Percentiles rank a stretch among this genome's conserved stretches.
Conservation (phyloP, 306 rosid genomes). For the Ochetophila trinervis region DNA sequence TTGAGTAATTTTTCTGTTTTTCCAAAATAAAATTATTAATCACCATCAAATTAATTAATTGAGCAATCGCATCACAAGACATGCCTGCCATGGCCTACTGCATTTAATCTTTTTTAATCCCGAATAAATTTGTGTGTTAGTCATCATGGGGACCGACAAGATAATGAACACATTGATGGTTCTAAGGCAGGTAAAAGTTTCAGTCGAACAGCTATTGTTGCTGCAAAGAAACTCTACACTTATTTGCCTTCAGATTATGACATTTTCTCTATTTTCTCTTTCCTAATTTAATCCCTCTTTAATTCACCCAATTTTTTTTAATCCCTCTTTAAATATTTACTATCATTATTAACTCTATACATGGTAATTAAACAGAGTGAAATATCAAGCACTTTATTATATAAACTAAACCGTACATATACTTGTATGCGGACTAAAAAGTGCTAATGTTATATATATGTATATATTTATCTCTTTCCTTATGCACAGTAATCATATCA, state of each 20-base stretch:
- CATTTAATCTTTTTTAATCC: constrained; percentile 22
- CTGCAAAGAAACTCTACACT: constrained; percentile 24
- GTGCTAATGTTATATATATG: too few relatives aligned
- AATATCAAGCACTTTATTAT: too few relatives aligned
- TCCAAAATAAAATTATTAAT: neutral
- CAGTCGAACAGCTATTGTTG: constrained; percentile 44
- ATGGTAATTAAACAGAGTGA: too few relatives aligned
- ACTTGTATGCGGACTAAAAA: too few relatives aligned
- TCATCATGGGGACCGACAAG: constrained; percentile 37
- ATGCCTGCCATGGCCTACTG: constrained; percentile 14
- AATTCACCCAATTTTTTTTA: neutral
- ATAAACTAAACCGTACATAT: too few relatives aligned
- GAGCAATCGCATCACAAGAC: constrained; percentile 3
- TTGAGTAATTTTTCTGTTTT: neutral
- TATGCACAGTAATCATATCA: too few relatives aligned
- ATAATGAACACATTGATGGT: constrained; percentile 28
- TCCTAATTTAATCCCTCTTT: neutral
- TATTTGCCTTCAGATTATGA: constrained; percentile 25
- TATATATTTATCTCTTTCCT: too few relatives aligned
- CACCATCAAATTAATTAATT: neutral
- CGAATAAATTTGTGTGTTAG: constrained; percentile 9
- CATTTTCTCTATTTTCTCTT: constrained; percentile 13
- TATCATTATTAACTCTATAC: too few relatives aligned
- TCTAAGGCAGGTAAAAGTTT: constrained; percentile 37
- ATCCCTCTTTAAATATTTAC: too few relatives aligned